Base-by-base conservation (phyloP, 495 filamentous ascomycete species). In the Aspergillus nanangensis region DNA sequence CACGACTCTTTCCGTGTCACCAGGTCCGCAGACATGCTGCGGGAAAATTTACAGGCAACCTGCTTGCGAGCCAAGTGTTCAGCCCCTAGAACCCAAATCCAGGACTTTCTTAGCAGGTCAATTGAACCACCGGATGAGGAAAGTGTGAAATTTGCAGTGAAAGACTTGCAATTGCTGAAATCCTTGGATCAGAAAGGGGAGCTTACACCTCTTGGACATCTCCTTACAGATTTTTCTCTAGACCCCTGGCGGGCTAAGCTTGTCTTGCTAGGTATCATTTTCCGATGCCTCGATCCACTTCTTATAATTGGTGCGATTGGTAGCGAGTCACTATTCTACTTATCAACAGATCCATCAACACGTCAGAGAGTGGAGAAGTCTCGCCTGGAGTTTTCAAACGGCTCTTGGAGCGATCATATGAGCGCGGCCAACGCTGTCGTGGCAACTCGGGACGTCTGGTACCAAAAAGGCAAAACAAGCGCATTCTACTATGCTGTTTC, bases 221-320 rank as follows among this genome's bases (percentile, higher is more conserved):
- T 79, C 27, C 58, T 83, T 11, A 56, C 69, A 10, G 58, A 65
- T 18, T 50, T 83, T 38, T 67, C 69, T 8, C 58, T 80, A 23
- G 62, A 74, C 41, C 80, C 80, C 20, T 55, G 58, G 8, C 58
- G 78, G 38, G 79, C 73, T 25, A 82, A 80, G 46, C 70, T 83
- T 72, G 71, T 82, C 29, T 50, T 82, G 18, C 56, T 83, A 8
- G 79, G 78, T 8, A 59, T 79, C 33, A 74, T 82, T 18, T 84
- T 83, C 63, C 66, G 72, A 17, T 84, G 81, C 49, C 62, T 84
- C 8, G 77, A 83, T 44, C 77, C 80, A 0, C 75, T 84, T 50
- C 46, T 83, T 22, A 71, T 83, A 29, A 39, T 82, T 5, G 76
- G 69, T 23, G 66, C 70, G 15, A 60, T 71, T 3, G 55, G 62